Percentiles rank a stretch among this genome's conserved stretches.
Conservation (phyloP, 2,329 filamentous ascomycete species). For the Diaporthe amygdali region DNA sequence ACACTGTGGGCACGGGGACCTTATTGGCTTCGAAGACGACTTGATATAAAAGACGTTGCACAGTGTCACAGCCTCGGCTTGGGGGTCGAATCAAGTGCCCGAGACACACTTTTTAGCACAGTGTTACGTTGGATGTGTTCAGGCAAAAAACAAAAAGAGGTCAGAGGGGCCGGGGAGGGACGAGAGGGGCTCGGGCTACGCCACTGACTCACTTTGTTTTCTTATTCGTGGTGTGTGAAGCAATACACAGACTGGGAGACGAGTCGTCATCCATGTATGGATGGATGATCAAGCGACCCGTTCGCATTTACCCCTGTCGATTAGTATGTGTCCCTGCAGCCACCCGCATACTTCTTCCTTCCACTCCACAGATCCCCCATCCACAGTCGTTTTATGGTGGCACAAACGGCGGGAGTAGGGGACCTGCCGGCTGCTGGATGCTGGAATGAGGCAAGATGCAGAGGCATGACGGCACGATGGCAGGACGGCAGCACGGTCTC, state of each 20-base stretch:
- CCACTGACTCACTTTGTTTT: constrained; percentile 16
- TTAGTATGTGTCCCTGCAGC: background rate
- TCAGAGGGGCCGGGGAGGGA: background rate
- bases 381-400: background rate
- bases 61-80: background rate
- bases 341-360: constrained; percentile 5
- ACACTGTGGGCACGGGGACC: background rate
- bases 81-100: background rate
- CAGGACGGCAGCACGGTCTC: background rate
- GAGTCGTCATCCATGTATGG: background rate
- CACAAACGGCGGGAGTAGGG: background rate
- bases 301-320: background rate
- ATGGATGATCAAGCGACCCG: background rate
- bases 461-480: background rate
- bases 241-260: background rate
- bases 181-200: background rate
- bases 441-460: background rate
- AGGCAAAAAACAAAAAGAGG: background rate
- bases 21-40: background rate
- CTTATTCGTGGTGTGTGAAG: background rate
- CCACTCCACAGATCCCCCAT: background rate
- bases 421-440: background rate
- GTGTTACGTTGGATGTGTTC: background rate
- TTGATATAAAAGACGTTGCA: background rate
- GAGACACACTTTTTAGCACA: background rate